Base-by-base conservation (phyloP, 2,329 filamentous ascomycete genomes). In the Didymellaceae sp. region DNA sequence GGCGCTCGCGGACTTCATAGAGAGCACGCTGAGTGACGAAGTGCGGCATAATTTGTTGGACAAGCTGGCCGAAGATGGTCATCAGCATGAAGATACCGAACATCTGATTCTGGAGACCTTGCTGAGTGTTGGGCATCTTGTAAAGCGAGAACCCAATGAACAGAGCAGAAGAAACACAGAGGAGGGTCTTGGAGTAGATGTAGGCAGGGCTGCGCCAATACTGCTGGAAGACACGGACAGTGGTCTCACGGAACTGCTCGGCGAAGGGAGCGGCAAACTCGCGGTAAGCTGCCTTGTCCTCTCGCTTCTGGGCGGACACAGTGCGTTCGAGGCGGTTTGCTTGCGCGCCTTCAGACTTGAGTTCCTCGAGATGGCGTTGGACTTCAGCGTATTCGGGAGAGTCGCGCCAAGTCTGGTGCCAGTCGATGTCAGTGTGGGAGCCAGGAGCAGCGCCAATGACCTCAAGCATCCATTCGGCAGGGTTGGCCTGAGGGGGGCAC, bases 151-250 rank as follows among this genome's bases (percentile, higher is more conserved):
- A 91, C 22, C 90, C 90, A 63, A 94, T 89, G 71, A 93, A 95
- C 10, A 95, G 80, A 4, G 86, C 79, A 13, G 81, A 80, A 13
- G 86, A 74, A 18, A 82, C 75, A 67, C 86, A 90, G 14, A 95
- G 85, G 1, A 81, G 77, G 0, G 80, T 70, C 79, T 96, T 96
- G 64, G 89, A 87, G 77, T 93, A 95, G 72, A 96, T 92, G 77
- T 96, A 96, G 5, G 86, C 82, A 0, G 91, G 91, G 0, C 87
- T 92, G 53, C 91, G 88, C 91, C 91, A 96, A 81, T 94, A 95
- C 72, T 96, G 91, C 68, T 92, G 84, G 78, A 94, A 94, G 20
- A 94, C 88, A 65, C 91, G 90, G 58, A 82, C 71, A 14, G 84
- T 81, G 48, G 90, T 89, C 66, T 86, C 80, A 47, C 74, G 76